A percentile compares a stretch with the other conserved stretches of the same genome.
phyloP scores from a whole-genome alignment of 805 yeast species.

The Saccharomycopsis capsularis region DNA sequence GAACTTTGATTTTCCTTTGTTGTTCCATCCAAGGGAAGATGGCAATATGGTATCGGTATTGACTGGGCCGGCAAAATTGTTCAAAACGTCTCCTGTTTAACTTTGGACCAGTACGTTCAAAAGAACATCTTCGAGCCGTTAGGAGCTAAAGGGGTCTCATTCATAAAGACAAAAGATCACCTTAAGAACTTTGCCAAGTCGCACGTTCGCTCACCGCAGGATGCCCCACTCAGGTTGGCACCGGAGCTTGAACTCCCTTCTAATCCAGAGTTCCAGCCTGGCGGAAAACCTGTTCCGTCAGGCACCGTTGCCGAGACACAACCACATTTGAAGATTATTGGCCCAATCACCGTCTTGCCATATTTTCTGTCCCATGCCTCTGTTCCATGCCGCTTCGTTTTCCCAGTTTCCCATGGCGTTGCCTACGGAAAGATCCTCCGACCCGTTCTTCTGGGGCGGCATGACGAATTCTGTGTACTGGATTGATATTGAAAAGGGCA shows the following conservation, averaged over 20 bases:
- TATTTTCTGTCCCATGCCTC: too few relatives aligned
- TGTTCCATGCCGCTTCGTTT: constrained; percentile 28
- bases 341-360: too few relatives aligned
- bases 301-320: too few relatives aligned
- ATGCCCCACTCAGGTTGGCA: constrained; percentile 21
- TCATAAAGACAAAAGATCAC: constrained; percentile 24
- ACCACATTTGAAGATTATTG: too few relatives aligned
- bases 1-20: constrained; percentile 25
- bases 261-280: constrained; percentile 29
- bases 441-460: constrained; percentile 35
- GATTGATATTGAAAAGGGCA: constrained; percentile 32
- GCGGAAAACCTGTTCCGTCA: too few relatives aligned
- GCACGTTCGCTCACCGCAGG: constrained; percentile 24
- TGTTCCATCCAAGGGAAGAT: constrained; percentile 30
- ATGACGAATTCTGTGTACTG: constrained; percentile 34
- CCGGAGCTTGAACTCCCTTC: constrained; percentile 19
- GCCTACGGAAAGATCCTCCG: constrained; percentile 32
- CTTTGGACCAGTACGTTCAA: constrained; percentile 26
- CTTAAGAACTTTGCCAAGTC: constrained; percentile 21
- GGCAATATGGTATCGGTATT: constrained; percentile 31
- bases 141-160: constrained; percentile 25
- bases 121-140: constrained; percentile 28
- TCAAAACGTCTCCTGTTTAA: constrained; percentile 25
- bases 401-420: constrained; percentile 23
- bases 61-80: constrained; percentile 33